phyloP scores from a whole-genome alignment of 2,329 filamentous ascomycete species.

The Paramyrothecium roridum region DNA sequence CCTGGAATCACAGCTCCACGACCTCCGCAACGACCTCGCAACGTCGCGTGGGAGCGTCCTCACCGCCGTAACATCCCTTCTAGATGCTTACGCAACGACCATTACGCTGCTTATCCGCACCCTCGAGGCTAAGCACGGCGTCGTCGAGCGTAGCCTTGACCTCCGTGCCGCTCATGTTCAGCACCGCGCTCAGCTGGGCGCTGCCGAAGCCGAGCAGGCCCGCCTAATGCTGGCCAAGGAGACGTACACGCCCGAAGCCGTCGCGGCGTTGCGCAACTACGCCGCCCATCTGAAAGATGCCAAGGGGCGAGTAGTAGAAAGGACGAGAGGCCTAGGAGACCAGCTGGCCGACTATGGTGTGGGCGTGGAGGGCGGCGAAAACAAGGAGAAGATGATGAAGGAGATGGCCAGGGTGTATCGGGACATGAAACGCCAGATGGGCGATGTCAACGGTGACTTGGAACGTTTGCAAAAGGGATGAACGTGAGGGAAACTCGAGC shows the following conservation, averaged over 20 bases:
- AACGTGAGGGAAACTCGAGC: neutral
- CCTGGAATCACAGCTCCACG: slow-evolving; percentile 29
- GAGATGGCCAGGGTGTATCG: slow-evolving; percentile 51
- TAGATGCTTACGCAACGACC: slow-evolving; percentile 34
- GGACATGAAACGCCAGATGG: slow-evolving; percentile 47
- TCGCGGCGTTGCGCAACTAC: slow-evolving; percentile 43
- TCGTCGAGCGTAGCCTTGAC: slow-evolving; percentile 47
- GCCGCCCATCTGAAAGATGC: slow-evolving; percentile 46
- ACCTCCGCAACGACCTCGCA: slow-evolving; percentile 29
- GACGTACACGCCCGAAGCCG: slow-evolving; percentile 43
- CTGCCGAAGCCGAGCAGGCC: slow-evolving; percentile 32
- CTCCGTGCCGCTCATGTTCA: slow-evolving; percentile 44
- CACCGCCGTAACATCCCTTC: slow-evolving; percentile 31
- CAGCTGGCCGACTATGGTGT: slow-evolving; percentile 51
- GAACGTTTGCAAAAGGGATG: slow-evolving; percentile 25
- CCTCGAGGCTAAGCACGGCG: slow-evolving; percentile 54
- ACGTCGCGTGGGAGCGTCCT: slow-evolving; percentile 35
- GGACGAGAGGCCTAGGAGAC: slow-evolving; percentile 33
- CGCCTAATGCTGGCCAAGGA: slow-evolving; percentile 30
- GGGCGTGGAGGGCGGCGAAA: slow-evolving; percentile 26
- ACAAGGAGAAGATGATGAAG: slow-evolving; percentile 46
- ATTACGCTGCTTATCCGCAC: slow-evolving; percentile 42
- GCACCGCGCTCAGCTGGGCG: slow-evolving; percentile 38
- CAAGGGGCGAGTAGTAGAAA: slow-evolving; percentile 40
- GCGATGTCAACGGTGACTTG: slow-evolving; percentile 48